These are phyloP conservation scores for Xylaria sp. DNA, from an alignment of 2,329 filamentous ascomycete species.

Conservation along the genomic window DNA sequence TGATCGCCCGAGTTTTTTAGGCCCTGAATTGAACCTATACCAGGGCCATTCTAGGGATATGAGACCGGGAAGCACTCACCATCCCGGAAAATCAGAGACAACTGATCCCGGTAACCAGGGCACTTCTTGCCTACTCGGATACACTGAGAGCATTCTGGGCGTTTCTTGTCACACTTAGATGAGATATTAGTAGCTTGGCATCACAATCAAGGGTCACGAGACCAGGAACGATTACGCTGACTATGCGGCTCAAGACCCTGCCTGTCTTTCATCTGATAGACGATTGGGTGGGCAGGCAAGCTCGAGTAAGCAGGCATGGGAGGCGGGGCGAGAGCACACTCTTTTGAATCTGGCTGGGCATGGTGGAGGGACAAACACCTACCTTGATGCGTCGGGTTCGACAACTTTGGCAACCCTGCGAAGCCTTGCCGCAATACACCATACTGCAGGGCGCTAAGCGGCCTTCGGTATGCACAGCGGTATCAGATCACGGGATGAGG, in stretches of 20 bases:
- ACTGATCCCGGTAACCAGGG: constrained; percentile 72
- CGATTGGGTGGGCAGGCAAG: background rate
- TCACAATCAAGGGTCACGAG: background rate
- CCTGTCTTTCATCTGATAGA: background rate
- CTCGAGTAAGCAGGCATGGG: background rate
- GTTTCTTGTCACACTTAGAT: constrained; percentile 68
- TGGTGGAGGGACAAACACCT: constrained; percentile 41
- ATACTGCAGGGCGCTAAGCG: constrained; percentile 51
- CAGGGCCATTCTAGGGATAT: background rate
- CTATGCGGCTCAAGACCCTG: background rate
- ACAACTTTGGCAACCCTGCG: constrained; percentile 65
- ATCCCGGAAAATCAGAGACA: constrained; percentile 74
- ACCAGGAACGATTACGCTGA: background rate
- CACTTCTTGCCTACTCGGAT: constrained; percentile 68
- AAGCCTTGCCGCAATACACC: constrained; percentile 69
- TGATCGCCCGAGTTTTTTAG: background rate
- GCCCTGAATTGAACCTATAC: background rate
- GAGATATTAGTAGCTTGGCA: constrained; percentile 25
- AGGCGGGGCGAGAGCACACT: constrained; percentile 15
- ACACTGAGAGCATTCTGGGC: constrained; percentile 72
- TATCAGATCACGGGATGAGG: constrained; percentile 39
- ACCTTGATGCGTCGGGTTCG: constrained; percentile 67
- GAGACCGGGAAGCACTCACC: constrained; percentile 42
- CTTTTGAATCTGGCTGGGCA: constrained; percentile 10
- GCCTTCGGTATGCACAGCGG: constrained; percentile 37